Percentiles rank a stretch among this genome's conserved stretches.
These are phyloP conservation scores for Phytophthora citricola DNA, from an alignment of 352 stramenopile species.

Conservation along the genomic window DNA sequence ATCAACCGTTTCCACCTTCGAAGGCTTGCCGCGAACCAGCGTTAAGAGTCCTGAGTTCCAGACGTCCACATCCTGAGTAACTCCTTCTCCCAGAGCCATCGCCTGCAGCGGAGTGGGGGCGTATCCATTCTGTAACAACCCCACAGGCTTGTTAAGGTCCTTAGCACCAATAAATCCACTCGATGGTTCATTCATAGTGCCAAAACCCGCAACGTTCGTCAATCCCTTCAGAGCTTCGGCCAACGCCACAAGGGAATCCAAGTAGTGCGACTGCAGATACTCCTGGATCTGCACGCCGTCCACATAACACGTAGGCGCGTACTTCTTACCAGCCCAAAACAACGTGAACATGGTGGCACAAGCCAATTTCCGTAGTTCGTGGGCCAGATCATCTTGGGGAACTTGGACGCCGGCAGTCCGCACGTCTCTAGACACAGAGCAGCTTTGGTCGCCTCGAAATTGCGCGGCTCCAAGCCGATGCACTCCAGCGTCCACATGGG, in stretches of 20 bases:
- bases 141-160: slow-evolving; percentile 45
- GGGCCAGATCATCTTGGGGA: slow-evolving; percentile 92
- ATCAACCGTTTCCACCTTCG: slow-evolving; percentile 53
- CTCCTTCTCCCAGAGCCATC: slow-evolving; percentile 75
- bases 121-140: slow-evolving; percentile 69
- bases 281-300: slow-evolving; percentile 82
- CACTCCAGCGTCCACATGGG: slow-evolving; percentile 88
- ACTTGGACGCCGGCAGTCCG: slow-evolving; percentile 41
- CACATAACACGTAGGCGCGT: slow-evolving; percentile 72
- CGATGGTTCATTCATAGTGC: slow-evolving; percentile 90
- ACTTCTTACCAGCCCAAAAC: slow-evolving; percentile 80
- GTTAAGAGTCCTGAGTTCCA: slow-evolving; percentile 69
- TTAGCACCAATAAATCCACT: slow-evolving; percentile 66
- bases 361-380: slow-evolving; percentile 91
- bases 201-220: slow-evolving; percentile 87
- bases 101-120: slow-evolving; percentile 74
- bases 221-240: slow-evolving; percentile 65
- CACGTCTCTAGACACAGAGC: slow-evolving; percentile 75
- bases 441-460: slow-evolving; percentile 76
- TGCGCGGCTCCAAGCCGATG: slow-evolving; percentile 73
- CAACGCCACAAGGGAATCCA: slow-evolving; percentile 72
- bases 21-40: slow-evolving; percentile 56
- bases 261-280: slow-evolving; percentile 88
- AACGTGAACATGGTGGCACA: slow-evolving; percentile 92
- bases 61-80: slow-evolving; percentile 58